Conservation (phyloP, 1,139 yeast species). For the Nadsonia commutata region DNA sequence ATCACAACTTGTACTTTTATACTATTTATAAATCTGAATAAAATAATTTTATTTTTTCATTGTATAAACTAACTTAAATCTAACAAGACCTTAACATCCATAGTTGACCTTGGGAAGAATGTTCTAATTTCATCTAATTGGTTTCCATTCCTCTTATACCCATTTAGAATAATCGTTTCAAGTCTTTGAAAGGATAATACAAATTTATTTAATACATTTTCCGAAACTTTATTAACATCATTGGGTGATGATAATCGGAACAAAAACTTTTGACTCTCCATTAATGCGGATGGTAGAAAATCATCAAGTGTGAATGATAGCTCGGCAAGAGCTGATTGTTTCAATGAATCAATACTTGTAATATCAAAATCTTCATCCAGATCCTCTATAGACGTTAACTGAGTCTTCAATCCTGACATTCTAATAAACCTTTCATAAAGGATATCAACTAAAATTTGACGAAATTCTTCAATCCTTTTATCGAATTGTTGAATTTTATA, state of each 20-base stretch:
- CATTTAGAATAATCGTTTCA: slow-evolving; percentile 13
- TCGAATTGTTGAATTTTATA: slow-evolving; percentile 22
- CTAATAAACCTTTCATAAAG: slow-evolving; percentile 16
- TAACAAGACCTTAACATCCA: slow-evolving; percentile 20
- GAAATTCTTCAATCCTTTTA: slow-evolving; percentile 16
- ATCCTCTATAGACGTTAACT: slow-evolving; percentile 3
- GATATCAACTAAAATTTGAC: slow-evolving; percentile 18
- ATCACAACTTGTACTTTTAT: too few relatives aligned
- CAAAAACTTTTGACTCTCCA: slow-evolving; percentile 20
- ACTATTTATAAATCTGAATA: too few relatives aligned
- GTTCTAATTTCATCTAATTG: slow-evolving; percentile 13
- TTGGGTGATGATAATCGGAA: slow-evolving; percentile 22
- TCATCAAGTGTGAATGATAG: slow-evolving; percentile 19
- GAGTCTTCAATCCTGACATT: slow-evolving; percentile 16
- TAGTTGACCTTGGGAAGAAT: slow-evolving; percentile 17
- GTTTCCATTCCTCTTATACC: slow-evolving; percentile 12
- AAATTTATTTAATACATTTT: slow-evolving; percentile 20
- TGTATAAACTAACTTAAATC: slow-evolving; percentile 8
- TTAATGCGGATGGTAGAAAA: slow-evolving; percentile 23
- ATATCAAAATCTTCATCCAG: slow-evolving; percentile 5
- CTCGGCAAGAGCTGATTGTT: slow-evolving; percentile 21
- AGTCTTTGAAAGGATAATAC: slow-evolving; percentile 18
- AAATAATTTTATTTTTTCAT: too few relatives aligned
- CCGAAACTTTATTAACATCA: slow-evolving; percentile 20
- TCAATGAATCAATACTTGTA: not conserved